A percentile compares a stretch with the other conserved stretches of the same genome.
Evolutionary conservation across 345 rosid genomes (phyloP).

Genomic region (Melaleuca quinquenervia): DNA sequence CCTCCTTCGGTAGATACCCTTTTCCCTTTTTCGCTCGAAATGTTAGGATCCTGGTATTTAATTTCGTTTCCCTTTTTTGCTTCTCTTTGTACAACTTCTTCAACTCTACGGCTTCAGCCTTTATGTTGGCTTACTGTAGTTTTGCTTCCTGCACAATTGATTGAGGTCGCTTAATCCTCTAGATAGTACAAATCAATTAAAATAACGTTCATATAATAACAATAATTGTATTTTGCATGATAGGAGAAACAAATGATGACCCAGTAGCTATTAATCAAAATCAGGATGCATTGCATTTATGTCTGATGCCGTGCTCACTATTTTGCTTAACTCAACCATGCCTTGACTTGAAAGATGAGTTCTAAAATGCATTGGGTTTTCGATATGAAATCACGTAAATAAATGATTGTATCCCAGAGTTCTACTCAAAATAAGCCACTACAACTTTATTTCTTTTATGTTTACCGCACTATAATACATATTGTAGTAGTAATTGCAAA

Average conservation of each 20-base stretch:
- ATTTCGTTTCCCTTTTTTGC: conserved; percentile 84
- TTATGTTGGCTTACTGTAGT: conserved; percentile 57
- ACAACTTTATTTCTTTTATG: neutral
- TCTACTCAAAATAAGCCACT: neutral
- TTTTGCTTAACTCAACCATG: neutral
- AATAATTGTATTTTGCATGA: neutral
- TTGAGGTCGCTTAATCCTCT: neutral
- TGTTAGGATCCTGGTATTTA: no score
- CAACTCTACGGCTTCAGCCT: conserved; percentile 71
- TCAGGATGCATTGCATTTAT: no score
- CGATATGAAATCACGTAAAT: neutral
- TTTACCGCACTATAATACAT: neutral
- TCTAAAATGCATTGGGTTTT: neutral
- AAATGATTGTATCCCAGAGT: neutral
- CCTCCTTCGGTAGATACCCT: no score
- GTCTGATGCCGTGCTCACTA: no score
- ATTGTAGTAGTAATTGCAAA: neutral
- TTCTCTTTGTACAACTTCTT: conserved; percentile 66
- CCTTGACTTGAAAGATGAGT: neutral
- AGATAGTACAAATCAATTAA: neutral
- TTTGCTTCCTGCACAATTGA: conserved; percentile 63
- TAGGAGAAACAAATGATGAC: neutral
- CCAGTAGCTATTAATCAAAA: neutral
- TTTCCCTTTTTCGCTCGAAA: no score
- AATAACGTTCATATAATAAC: neutral